Percentiles rank a stretch among this genome's conserved stretches.
phyloP scores from a whole-genome alignment of 2,329 filamentous ascomycete species.

The Fulvia fulva region DNA sequence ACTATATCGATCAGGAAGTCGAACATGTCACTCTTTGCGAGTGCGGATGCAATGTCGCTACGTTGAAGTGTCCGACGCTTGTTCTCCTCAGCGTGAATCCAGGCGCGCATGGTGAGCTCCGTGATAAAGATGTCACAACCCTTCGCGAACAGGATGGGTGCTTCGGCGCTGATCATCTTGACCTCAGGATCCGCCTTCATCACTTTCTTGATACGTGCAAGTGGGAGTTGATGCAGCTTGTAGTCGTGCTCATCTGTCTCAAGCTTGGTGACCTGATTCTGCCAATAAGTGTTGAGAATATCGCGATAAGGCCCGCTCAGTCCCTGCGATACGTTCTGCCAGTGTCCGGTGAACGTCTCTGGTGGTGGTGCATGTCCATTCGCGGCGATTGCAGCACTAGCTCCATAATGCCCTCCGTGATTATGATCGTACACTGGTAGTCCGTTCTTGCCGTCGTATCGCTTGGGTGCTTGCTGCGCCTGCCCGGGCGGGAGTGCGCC shows the following conservation, averaged over 20 bases:
- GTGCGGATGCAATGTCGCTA: constrained; percentile 90
- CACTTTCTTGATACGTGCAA: constrained; percentile 99
- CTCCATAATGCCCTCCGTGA: constrained; percentile 49
- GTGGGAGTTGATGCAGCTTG: constrained; percentile 92
- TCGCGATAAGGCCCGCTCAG: constrained; percentile 90
- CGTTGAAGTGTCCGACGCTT: constrained; percentile 93
- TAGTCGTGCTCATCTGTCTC: constrained; percentile 96
- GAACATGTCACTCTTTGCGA: constrained; percentile 99
- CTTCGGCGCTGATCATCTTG: constrained; percentile 99
- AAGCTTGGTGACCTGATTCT: constrained; percentile 93
- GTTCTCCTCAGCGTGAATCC: constrained; percentile 99
- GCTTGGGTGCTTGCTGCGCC: constrained; percentile 36
- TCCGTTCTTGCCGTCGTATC: constrained; percentile 49
- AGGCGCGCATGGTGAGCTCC: constrained; percentile 96
- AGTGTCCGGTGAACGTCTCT: constrained; percentile 88
- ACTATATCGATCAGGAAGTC: constrained; percentile 99
- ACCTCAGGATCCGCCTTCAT: constrained; percentile 99
- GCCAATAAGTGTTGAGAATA: constrained; percentile 98
- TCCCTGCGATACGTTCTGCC: constrained; percentile 97
- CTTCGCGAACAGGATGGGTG: constrained; percentile 95
- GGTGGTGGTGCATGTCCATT: constrained; percentile 83
- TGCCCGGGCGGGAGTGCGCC: constrained; percentile 26
- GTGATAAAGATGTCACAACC: constrained; percentile 96
- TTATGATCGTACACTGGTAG: constrained; percentile 45
- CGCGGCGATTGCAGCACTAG: constrained; percentile 66